Base-by-base conservation (phyloP, 1,284 basidiomycete genomes). In the Papiliotrema terrestris region DNA sequence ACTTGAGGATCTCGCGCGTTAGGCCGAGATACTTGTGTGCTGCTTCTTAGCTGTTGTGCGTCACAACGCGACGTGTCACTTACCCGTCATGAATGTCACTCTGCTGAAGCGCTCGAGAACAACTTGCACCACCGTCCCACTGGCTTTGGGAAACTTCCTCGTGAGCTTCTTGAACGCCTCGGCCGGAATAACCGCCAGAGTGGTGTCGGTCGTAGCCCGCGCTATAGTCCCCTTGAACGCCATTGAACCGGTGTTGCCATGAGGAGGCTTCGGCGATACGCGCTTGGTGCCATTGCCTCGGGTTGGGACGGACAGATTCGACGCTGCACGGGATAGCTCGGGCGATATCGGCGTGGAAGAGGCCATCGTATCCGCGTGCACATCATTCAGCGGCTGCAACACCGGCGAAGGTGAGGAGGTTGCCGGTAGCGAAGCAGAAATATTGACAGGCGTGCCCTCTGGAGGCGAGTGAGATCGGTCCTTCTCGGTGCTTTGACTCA, bases 101-200 rank as follows among this genome's bases (percentile, higher is more conserved):
- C 95, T 86, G 45, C 92, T 92, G 69, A 99, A 95, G 1, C 95
- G 84, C 3, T 96, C 95, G 50, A 99, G 55, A 15, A 61, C 64
- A 14, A 69, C 62, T 51, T 62, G 54, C 20, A 99, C 94, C 57
- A 99, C 96, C 69, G 98, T 92, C 1, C 94, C 93, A 20, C 92
- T 91, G 1, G 96, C 92, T 68, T 97, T 97, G 0, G 95, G 95
- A 67, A 89, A 97, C 71, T 95, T 93, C 74, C 92, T 90, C 0
- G 94, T 98, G 26, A 83, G 60, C 52, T 74, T 74, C 25, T 65
- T 83, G 78, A 99, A 99, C 3, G 95, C 96, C 72, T 97, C 92
- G 1, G 95, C 94, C 4, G 95, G 96, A 53, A 99, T 98, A 15
- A 98, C 95, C n/a, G 95, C 96, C 8, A 99, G 79, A 0, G 95